These are phyloP conservation scores for Magnaporthiopsis rhizophila DNA, from an alignment of 2,329 filamentous ascomycete species.

Conservation along the genomic window DNA sequence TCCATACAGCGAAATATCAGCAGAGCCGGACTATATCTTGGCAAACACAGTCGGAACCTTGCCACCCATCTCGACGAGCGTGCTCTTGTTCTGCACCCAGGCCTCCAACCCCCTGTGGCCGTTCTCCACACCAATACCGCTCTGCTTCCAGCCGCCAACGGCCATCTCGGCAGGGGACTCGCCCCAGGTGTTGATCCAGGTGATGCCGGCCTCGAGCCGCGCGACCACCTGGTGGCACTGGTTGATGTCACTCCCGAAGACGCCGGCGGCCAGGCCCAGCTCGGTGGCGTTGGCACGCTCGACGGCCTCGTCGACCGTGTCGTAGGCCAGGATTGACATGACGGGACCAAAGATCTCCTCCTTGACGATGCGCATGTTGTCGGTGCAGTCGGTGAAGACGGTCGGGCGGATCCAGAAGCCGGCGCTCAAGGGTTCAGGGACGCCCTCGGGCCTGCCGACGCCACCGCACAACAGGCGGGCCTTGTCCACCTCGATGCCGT, in stretches of 20 bases:
- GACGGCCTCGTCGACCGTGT: constrained; percentile 61
- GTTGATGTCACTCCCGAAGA: constrained; percentile 71
- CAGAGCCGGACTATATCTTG: constrained; percentile 40
- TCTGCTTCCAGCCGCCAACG: constrained; percentile 87
- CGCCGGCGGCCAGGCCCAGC: constrained; percentile 74
- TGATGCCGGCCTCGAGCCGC: constrained; percentile 74
- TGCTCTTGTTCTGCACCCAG: constrained; percentile 84
- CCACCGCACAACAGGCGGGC: constrained; percentile 71
- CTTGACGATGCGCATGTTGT: constrained; percentile 68
- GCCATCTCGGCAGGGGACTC: constrained; percentile 88
- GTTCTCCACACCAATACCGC: constrained; percentile 82
- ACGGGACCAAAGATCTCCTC: constrained; percentile 91
- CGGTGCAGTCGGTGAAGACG: constrained; percentile 78
- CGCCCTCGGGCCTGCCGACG: constrained; percentile 41
- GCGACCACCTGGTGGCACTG: constrained; percentile 63
- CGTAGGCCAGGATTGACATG: constrained; percentile 71
- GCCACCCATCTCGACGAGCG: constrained; percentile 72
- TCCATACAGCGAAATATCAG: too few species aligned
- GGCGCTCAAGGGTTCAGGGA: constrained; percentile 40
- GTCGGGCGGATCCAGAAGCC: constrained; percentile 86
- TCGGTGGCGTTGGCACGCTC: constrained; percentile 67
- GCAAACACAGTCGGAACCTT: constrained; percentile 64
- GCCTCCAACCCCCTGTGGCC: constrained; percentile 69
- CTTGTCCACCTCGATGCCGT: constrained; percentile 65
- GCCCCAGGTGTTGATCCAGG: constrained; percentile 93